These are phyloP conservation scores for Aphanomyces cochlioides DNA, from an alignment of 352 stramenopile genomes.

Conservation along the genomic window DNA sequence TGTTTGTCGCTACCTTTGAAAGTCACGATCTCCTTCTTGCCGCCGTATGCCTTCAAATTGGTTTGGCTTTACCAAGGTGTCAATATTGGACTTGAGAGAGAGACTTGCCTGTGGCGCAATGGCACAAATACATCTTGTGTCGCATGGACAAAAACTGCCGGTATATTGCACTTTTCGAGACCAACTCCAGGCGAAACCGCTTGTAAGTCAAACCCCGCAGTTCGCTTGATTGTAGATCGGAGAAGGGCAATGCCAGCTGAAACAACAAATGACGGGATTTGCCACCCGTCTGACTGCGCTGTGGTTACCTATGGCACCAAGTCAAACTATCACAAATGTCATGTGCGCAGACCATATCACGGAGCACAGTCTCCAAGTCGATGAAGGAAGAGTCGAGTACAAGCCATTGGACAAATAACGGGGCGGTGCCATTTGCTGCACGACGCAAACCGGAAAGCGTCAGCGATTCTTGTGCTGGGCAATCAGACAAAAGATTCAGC, in stretches of 20 bases:
- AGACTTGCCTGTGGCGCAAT: constrained; percentile 14
- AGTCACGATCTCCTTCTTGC: neutral
- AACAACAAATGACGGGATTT: constrained; percentile 13
- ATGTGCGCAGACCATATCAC: constrained; percentile 16
- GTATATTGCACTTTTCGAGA: neutral
- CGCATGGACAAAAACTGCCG: constrained; percentile 22
- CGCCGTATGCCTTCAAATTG: constrained; percentile 23
- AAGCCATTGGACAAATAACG: constrained; percentile 20
- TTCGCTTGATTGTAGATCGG: constrained; percentile 9
- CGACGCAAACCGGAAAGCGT: neutral
- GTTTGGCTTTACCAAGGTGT: neutral
- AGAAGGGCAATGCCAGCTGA: constrained; percentile 20
- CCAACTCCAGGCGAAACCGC: constrained; percentile 1
- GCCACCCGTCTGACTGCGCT: constrained; percentile 10
- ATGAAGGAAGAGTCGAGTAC: constrained; percentile 23
- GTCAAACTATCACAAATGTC: neutral
- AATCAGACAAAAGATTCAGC: neutral
- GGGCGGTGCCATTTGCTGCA: neutral
- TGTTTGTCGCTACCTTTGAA: neutral
- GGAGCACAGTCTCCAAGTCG: constrained; percentile 17
- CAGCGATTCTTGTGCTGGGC: neutral
- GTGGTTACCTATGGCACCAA: constrained; percentile 7
- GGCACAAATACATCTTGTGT: constrained; percentile 21
- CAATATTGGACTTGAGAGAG: no score
- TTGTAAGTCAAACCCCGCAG: constrained; percentile 15